Evolutionary conservation across 176 grass and related monocot genomes (phyloP).

Genomic region (Musa beccarii): DNA sequence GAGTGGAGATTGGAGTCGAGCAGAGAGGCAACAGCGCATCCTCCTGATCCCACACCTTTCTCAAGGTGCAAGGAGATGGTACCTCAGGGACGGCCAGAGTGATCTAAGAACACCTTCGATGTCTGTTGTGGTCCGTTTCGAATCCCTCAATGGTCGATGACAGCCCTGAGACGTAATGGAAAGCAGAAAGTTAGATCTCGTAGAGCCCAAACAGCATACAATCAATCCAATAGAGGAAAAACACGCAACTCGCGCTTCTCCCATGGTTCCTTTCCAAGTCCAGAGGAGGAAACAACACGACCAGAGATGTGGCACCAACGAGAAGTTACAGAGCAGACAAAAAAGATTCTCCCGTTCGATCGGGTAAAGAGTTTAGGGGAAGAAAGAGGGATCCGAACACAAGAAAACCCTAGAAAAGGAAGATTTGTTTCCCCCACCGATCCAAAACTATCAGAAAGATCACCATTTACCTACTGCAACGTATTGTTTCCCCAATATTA

Average conservation of each 20-base stretch:
- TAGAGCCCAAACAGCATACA: background rate
- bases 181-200: slow-evolving; percentile 1
- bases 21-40: slow-evolving; percentile 17
- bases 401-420: background rate
- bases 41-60: slow-evolving; percentile 35
- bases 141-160: slow-evolving; percentile 35
- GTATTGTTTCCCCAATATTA: too few species aligned
- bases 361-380: too few species aligned
- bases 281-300: background rate
- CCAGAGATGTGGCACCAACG: background rate
- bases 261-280: background rate
- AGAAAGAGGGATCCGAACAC: background rate
- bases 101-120: slow-evolving; percentile 23
- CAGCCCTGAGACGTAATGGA: background rate
- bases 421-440: background rate
- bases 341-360: background rate
- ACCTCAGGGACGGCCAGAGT: slow-evolving; percentile 50
- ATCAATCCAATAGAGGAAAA: background rate
- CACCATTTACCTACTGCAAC: too few species aligned
- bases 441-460: background rate
- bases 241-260: background rate
- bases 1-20: slow-evolving; percentile 19
- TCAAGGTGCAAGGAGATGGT: slow-evolving; percentile 29
- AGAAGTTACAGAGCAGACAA: background rate
- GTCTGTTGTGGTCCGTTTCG: slow-evolving; percentile 15